Conservation (phyloP, 192 early-diverging fungal genomes). For the Phlyctochytrium bullatum region DNA sequence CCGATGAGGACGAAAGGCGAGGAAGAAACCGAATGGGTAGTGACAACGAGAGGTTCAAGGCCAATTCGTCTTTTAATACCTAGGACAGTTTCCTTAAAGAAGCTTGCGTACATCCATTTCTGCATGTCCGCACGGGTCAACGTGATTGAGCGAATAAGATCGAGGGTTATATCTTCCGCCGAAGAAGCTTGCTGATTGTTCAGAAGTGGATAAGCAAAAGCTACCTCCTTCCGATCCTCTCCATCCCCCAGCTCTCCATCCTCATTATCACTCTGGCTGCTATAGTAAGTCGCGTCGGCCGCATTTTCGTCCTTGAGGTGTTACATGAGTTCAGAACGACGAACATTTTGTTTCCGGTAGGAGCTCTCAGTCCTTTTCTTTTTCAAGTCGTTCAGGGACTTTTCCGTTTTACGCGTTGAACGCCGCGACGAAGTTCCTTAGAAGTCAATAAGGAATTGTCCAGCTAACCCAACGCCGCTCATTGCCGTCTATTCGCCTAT, state of each 20-base stretch:
- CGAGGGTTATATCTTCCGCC: constrained; percentile 34
- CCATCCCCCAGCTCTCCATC: background rate
- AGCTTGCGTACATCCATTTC: constrained; percentile 70
- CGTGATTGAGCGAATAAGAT: constrained; percentile 60
- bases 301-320: no score
- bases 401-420: constrained; percentile 8
- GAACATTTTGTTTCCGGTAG: no score
- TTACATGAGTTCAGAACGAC: no score
- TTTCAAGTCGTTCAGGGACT: constrained; percentile 12
- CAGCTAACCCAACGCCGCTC: no score
- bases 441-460: constrained; percentile 1
- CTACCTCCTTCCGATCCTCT: background rate
- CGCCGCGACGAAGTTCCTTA: background rate
- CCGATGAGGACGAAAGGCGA: no score
- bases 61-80: no score
- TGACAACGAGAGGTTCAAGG: no score
- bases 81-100: constrained; percentile 62
- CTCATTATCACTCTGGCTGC: constrained; percentile 3
- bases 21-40: no score
- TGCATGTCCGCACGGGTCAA: constrained; percentile 66
- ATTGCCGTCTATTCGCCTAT: constrained; percentile 2
- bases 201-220: background rate
- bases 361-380: background rate
- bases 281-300: no score
- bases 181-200: background rate